Percentiles rank a stretch among this genome's conserved stretches.
These are phyloP conservation scores for Colletotrichum neosansevieriae DNA, from an alignment of 2,329 filamentous ascomycete genomes.

Conservation along the genomic window DNA sequence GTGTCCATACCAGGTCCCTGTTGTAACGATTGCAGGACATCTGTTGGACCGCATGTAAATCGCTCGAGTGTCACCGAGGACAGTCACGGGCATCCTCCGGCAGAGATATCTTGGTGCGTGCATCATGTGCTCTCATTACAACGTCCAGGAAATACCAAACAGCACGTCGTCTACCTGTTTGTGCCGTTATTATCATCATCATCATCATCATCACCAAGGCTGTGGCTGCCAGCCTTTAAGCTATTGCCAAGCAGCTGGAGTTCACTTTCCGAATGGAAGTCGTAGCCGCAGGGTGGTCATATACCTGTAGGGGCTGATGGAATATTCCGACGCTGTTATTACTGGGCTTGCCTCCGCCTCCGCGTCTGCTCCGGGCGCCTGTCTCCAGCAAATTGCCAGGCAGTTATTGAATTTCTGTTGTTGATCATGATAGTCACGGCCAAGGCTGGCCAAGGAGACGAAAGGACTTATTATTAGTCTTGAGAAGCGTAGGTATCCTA, in stretches of 20 bases:
- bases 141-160: background rate
- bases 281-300: constrained; percentile 11
- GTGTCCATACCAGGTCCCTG: no score
- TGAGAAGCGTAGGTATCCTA: background rate
- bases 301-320: background rate
- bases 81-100: constrained; percentile 5
- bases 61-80: no score
- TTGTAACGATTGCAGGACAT: no score
- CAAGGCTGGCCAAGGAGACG: constrained; percentile 21
- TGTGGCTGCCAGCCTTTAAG: constrained; percentile 1
- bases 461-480: constrained; percentile 17
- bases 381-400: constrained; percentile 4
- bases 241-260: background rate
- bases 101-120: constrained; percentile 9
- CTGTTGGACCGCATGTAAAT: constrained; percentile 4
- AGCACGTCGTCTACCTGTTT: background rate
- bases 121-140: background rate
- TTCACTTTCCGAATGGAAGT: constrained; percentile 5
- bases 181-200: background rate
- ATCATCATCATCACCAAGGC: background rate
- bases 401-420: constrained; percentile 2
- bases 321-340: background rate
- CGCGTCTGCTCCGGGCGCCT: constrained; percentile 4
- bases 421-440: constrained; percentile 20
- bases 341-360: constrained; percentile 1